Percentiles rank a stretch among this genome's conserved stretches.
These are phyloP conservation scores for Trichophaea hybrida DNA, from an alignment of 2,329 filamentous ascomycete genomes.

Conservation along the genomic window DNA sequence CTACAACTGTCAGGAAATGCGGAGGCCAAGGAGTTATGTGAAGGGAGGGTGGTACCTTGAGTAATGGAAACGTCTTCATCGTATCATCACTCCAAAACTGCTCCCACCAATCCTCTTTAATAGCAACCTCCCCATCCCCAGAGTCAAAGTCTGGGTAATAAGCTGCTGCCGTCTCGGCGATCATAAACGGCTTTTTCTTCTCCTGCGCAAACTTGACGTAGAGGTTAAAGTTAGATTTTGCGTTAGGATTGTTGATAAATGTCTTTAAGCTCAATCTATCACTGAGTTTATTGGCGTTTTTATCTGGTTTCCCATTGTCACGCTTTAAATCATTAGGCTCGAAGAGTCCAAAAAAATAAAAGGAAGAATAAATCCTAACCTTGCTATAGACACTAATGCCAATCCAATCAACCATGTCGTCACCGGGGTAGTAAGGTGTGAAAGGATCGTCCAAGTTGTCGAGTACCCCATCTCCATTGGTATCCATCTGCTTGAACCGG, in stretches of 20 bases:
- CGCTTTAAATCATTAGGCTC: neutral
- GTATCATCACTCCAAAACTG: conserved; percentile 1
- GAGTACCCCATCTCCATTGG: neutral
- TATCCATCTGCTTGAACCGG: conserved; percentile 1
- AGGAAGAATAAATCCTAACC: neutral
- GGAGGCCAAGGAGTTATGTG: neutral
- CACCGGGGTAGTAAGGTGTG: neutral
- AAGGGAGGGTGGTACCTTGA: neutral
- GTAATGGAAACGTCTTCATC: neutral
- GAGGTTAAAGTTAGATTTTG: neutral
- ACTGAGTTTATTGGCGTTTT: neutral
- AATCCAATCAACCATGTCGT: conserved; percentile 3
- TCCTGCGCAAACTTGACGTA: neutral
- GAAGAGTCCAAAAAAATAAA: neutral
- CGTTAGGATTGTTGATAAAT: neutral
- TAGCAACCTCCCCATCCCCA: neutral
- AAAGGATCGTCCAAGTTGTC: neutral
- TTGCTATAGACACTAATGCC: conserved; percentile 1
- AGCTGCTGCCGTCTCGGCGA: neutral
- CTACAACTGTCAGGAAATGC: neutral
- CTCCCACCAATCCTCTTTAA: neutral
- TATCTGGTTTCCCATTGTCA: neutral
- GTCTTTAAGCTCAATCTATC: neutral
- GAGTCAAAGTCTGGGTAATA: neutral
- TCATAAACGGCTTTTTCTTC: conserved; percentile 2